Evolutionary conservation across 1,139 yeast genomes (phyloP).

Genomic region (Saccharomyces hybrid): DNA sequence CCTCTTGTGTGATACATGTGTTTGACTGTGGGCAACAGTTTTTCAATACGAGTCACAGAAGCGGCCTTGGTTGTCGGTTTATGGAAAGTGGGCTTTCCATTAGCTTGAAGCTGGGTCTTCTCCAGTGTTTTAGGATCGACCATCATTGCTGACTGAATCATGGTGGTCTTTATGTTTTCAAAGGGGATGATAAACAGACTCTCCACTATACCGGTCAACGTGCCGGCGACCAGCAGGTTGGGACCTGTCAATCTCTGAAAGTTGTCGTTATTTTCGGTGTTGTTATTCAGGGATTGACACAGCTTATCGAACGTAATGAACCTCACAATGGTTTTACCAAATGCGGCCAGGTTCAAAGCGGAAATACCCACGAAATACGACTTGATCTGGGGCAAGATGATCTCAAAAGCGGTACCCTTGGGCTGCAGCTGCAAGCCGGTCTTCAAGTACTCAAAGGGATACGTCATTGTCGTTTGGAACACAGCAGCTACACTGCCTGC

Average conservation of each 20-base stretch:
- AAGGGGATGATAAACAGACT: slow-evolving; percentile 82
- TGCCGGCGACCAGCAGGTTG: slow-evolving; percentile 72
- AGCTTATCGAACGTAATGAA: slow-evolving; percentile 71
- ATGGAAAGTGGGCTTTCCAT: slow-evolving; percentile 21
- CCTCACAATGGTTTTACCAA: slow-evolving; percentile 64
- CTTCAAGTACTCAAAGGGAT: slow-evolving; percentile 79
- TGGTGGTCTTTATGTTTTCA: slow-evolving; percentile 76
- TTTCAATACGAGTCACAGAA: slow-evolving; percentile 11
- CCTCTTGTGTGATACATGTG: slow-evolving; percentile 78
- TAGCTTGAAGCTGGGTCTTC: background rate
- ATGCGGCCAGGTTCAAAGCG: slow-evolving; percentile 70
- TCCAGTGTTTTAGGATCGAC: slow-evolving; percentile 9
- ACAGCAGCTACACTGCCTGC: slow-evolving; percentile 75
- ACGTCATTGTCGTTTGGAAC: slow-evolving; percentile 61
- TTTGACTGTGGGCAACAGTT: slow-evolving; percentile 34
- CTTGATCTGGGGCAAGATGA: slow-evolving; percentile 14
- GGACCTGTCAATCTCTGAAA: slow-evolving; percentile 51
- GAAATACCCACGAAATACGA: slow-evolving; percentile 67
- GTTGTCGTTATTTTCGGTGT: slow-evolving; percentile 37
- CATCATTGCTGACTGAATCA: slow-evolving; percentile 61
- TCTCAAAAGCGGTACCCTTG: slow-evolving; percentile 2
- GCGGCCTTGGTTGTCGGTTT: slow-evolving; percentile 5
- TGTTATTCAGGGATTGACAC: slow-evolving; percentile 58
- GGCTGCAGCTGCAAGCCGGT: slow-evolving; percentile 57
- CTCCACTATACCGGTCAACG: slow-evolving; percentile 76